Base-by-base conservation (phyloP, 495 filamentous ascomycete genomes). In the Thozetella sp. region DNA sequence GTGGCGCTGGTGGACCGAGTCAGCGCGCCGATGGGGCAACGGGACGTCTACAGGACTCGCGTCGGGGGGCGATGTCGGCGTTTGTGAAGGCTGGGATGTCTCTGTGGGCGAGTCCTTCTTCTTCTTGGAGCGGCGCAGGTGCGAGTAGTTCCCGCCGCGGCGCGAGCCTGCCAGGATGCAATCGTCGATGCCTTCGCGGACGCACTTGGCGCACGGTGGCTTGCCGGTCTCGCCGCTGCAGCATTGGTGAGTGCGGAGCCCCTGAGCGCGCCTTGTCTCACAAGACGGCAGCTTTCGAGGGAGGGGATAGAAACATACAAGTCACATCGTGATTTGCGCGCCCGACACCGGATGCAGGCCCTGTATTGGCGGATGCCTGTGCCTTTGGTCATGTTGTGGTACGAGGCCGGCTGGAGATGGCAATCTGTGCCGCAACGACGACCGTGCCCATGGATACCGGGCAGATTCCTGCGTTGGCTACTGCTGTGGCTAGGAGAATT, bases 191-290 rank as follows among this genome's bases (percentile, higher is more conserved):
- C 23, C 24, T 25, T 25, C 25, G 9, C 34, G 12, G 2, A 54
- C 25, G 20, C 52, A 54, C 11, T 25, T 27, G 6, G 30, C 22
- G 25, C 52, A 54, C 12, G 52, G 24, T 13, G 20, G 9, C 25
- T 54, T 54, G 25, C 52, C 34, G 13, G 25, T 11, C 52, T 54
- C 52, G 3, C 52, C 52, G 24, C 25, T 30, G 25, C 52, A 52
- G 30, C 30, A 17, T 6, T 37, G 30, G 30, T 37, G 6, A 37
- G 30, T 17, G 17, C 6, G 30, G 30, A 37, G 17, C 9, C 6
- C 30, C 6, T 27, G 15, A 52, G 19, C 3, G 17, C 9, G 13
- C 0, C 20, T 19, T 12, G 2, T 22, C 15, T 12, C 24, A 15
- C 20, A 51, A 22, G 20, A 1, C 52, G 10, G 25, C 22, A 27